Conservation (phyloP, 768 basidiomycete species). For the Udeniomyces megalosporus region DNA sequence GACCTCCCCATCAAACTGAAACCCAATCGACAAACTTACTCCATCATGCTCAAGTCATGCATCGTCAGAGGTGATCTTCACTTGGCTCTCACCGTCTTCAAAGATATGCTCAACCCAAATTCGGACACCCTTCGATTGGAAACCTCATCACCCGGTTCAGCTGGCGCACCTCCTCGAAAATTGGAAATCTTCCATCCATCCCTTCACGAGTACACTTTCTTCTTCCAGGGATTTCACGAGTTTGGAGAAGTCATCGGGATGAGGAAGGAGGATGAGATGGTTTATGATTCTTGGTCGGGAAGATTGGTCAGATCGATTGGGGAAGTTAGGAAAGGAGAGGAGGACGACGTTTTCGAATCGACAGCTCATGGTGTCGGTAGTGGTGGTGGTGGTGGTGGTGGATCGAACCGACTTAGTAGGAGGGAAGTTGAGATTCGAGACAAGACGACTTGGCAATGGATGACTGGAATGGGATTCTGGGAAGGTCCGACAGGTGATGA, state of each 20-base stretch:
- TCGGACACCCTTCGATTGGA: constrained; percentile 9
- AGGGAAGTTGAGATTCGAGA: not conserved
- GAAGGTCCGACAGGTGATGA: not conserved
- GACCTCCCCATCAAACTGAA: constrained; percentile 32
- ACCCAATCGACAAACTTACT: constrained; percentile 55
- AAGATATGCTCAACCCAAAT: constrained; percentile 40
- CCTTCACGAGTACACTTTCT: constrained; percentile 44
- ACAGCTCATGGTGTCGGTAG: no score
- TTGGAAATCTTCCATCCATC: constrained; percentile 33
- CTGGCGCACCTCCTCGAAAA: not conserved
- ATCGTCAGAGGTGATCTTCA: constrained; percentile 54
- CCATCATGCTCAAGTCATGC: constrained; percentile 49
- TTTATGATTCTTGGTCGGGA: not conserved
- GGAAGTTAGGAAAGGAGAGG: no score
- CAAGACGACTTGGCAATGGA: not conserved
- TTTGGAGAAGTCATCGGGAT: constrained; percentile 33
- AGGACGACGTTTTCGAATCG: no score
- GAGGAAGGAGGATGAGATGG: not conserved
- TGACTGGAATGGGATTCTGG: constrained; percentile 5
- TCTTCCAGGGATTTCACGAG: constrained; percentile 59
- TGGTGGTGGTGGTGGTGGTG: no score
- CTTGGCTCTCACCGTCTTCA: constrained; percentile 42
- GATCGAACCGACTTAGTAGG: not conserved
- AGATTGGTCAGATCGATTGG: no score
- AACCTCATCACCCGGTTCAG: not conserved